A percentile compares a stretch with the other conserved stretches of the same genome.
Conservation (phyloP, 140 eudicot species). For the Senecio squalidus region DNA sequence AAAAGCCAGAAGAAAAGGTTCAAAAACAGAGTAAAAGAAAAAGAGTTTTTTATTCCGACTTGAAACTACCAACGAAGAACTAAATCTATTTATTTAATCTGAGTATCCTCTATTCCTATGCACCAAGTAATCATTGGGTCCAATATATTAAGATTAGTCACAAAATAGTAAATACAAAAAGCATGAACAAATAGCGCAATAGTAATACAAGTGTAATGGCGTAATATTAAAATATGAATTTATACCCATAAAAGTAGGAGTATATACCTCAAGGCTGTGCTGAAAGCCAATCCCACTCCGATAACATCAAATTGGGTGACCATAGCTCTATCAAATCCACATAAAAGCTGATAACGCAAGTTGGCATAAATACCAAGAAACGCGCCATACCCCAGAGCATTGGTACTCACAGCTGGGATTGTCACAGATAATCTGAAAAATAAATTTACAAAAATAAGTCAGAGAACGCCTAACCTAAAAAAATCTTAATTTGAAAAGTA, state of each 20-base stretch:
- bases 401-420: conserved; percentile 70
- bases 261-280: conserved; percentile 72
- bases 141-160: too few relatives aligned
- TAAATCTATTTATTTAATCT: too few relatives aligned
- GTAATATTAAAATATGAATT: neutral
- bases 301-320: conserved; percentile 80
- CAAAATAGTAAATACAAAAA: too few relatives aligned
- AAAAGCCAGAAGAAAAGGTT: neutral
- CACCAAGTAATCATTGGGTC: too few relatives aligned
- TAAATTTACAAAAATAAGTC: neutral
- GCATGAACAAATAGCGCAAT: too few relatives aligned
- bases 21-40: neutral
- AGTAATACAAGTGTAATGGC: too few relatives aligned
- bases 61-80: too few relatives aligned
- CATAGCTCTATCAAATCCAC: conserved; percentile 78
- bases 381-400: conserved; percentile 96
- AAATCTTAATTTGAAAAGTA: neutral
- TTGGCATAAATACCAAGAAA: conserved; percentile 92
- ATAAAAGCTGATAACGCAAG: conserved; percentile 78
- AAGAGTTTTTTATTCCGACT: too few relatives aligned
- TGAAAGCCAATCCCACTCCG: conserved; percentile 71
- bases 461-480: neutral
- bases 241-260: neutral
- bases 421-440: conserved; percentile 70
- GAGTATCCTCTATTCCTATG: too few relatives aligned